Evolutionary conservation across 805 yeast genomes (phyloP).

Genomic region (Suhomyces xylopsoci): DNA sequence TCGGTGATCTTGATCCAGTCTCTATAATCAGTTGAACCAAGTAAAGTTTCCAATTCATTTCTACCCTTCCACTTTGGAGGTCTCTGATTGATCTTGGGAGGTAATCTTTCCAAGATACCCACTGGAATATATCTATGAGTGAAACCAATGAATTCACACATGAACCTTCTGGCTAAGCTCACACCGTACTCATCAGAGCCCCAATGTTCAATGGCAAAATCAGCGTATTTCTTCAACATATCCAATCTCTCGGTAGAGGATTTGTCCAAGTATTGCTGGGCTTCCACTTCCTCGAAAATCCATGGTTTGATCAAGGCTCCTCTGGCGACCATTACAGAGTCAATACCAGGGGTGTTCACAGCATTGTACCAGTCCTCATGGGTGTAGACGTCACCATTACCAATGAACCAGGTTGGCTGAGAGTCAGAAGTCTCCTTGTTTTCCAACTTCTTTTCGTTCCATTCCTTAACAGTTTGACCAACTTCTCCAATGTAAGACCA

Average conservation of each 20-base stretch:
- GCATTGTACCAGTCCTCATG: constrained; percentile 86
- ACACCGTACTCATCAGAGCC: constrained; percentile 96
- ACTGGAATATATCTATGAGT: constrained; percentile 93
- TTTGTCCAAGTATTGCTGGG: constrained; percentile 87
- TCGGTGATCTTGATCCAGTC: constrained; percentile 97
- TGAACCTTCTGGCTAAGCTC: constrained; percentile 78
- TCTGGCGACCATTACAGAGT: constrained; percentile 95
- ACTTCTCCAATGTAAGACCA: constrained; percentile 85
- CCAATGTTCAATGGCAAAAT: constrained; percentile 92
- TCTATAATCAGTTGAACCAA: constrained; percentile 78
- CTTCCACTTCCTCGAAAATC: constrained; percentile 94
- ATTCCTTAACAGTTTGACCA: constrained; percentile 62
- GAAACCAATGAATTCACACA: constrained; percentile 93
- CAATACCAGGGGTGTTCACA: constrained; percentile 64
- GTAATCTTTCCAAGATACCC: constrained; percentile 84
- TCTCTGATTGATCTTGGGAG: constrained; percentile 87
- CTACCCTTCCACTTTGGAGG: constrained; percentile 94
- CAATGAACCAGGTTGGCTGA: constrained; percentile 76
- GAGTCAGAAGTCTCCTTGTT: constrained; percentile 56
- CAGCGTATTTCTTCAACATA: constrained; percentile 63
- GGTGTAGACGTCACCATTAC: constrained; percentile 91
- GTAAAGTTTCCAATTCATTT: constrained; percentile 83
- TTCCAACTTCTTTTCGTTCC: constrained; percentile 53
- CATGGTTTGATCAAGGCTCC: constrained; percentile 98
- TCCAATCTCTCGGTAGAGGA: constrained; percentile 86